These are phyloP conservation scores for Angophora floribunda DNA, from an alignment of 345 rosid species.

Conservation along the genomic window DNA sequence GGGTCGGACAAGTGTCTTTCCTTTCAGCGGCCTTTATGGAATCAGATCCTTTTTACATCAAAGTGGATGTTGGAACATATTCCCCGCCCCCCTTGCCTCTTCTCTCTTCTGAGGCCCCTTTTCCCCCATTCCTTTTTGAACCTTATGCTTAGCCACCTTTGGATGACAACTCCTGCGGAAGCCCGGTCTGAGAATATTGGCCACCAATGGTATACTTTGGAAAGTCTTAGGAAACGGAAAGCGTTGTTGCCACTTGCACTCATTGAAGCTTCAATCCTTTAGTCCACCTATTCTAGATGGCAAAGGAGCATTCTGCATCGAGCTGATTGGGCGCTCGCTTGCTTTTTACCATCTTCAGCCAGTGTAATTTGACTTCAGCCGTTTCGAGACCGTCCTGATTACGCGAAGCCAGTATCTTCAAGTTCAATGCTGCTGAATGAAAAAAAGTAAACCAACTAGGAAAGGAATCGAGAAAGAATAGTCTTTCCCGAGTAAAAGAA, in stretches of 20 bases:
- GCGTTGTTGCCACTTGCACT: background rate
- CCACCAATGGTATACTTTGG: background rate
- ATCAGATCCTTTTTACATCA: slow-evolving; percentile 20
- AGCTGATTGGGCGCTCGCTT: background rate
- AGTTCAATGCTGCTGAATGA: background rate
- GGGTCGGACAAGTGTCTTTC: background rate
- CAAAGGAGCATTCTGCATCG: background rate
- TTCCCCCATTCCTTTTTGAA: background rate
- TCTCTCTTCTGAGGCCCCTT: background rate
- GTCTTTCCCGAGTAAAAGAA: background rate
- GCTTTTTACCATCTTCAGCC: background rate
- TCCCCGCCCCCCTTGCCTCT: background rate
- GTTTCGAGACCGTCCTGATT: background rate
- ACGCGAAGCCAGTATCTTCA: background rate
- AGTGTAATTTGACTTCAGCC: background rate
- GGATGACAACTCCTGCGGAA: background rate
- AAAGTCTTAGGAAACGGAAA: background rate
- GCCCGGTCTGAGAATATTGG: background rate
- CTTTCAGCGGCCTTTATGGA: background rate
- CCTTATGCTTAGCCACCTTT: background rate
- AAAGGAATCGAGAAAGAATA: background rate
- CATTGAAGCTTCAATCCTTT: background rate
- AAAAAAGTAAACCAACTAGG: background rate
- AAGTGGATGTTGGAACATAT: background rate
- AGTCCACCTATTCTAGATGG: background rate